Conservation (phyloP, 495 filamentous ascomycete genomes). For the Aspergillus sclerotiicarbonarius region DNA sequence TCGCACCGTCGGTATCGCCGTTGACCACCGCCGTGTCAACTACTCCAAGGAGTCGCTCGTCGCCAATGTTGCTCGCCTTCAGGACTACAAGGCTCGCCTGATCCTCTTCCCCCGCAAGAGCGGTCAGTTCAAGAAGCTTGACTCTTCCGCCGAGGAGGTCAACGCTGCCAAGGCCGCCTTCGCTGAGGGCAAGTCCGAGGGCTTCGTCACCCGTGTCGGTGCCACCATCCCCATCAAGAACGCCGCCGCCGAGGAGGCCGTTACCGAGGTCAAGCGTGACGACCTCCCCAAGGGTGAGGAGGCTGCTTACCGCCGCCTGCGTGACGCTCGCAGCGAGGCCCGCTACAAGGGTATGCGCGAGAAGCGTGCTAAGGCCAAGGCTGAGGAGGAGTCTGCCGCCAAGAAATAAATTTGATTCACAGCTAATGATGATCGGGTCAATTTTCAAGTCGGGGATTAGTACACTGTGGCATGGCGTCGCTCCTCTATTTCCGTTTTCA, state of each 20-base stretch:
- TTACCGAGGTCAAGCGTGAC: slow-evolving; percentile 79
- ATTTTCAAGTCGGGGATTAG: slow-evolving; percentile 43
- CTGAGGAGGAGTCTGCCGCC: slow-evolving; percentile 79
- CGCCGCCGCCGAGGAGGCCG: slow-evolving; percentile 51
- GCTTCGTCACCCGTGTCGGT: slow-evolving; percentile 53
- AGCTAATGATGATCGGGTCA: slow-evolving; percentile 49
- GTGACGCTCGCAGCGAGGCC: slow-evolving; percentile 81
- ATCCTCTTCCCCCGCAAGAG: slow-evolving; percentile 97
- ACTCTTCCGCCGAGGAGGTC: slow-evolving; percentile 84
- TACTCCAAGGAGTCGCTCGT: slow-evolving; percentile 89
- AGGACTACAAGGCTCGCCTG: slow-evolving; percentile 89
- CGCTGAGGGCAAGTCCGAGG: slow-evolving; percentile 52
- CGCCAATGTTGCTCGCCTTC: slow-evolving; percentile 91
- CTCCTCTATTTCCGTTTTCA: slow-evolving; percentile 26
- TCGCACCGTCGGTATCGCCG: slow-evolving; percentile 91
- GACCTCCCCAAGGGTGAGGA: slow-evolving; percentile 74
- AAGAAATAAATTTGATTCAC: slow-evolving; percentile 77
- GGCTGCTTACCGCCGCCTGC: slow-evolving; percentile 81
- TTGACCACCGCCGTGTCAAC: slow-evolving; percentile 95
- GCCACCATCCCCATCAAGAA: slow-evolving; percentile 70
- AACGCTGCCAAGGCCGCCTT: slow-evolving; percentile 62
- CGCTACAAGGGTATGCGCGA: slow-evolving; percentile 78
- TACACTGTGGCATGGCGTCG: slow-evolving; percentile 46
- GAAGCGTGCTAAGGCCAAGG: slow-evolving; percentile 93
- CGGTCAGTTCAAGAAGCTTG: slow-evolving; percentile 86